phyloP scores from a whole-genome alignment of 139 green algal genomes.

The Coccomyxa sp. region DNA sequence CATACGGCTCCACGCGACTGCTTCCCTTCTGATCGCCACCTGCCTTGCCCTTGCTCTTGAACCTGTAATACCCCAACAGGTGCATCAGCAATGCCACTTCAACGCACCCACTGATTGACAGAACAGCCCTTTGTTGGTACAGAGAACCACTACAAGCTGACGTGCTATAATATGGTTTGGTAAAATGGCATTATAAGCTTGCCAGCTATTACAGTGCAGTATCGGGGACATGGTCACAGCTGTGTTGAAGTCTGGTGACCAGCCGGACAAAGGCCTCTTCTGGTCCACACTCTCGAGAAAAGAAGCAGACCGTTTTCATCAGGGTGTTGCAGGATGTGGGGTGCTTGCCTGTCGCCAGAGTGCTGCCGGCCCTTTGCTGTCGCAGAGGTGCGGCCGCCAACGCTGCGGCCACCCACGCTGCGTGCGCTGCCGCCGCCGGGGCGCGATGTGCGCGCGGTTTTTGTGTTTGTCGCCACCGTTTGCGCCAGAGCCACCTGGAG shows the following conservation, averaged over 20 bases:
- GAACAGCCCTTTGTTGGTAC: too few species aligned
- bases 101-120: neutral
- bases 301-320: too few species aligned
- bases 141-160: too few species aligned
- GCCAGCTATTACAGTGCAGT: too few species aligned
- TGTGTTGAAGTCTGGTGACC: too few species aligned
- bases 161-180: too few species aligned
- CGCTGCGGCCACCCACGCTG: slow-evolving; percentile 4
- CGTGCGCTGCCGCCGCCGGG: neutral
- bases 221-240: too few species aligned
- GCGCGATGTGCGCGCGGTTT: slow-evolving; percentile 1
- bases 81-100: neutral
- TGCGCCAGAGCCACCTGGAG: slow-evolving; percentile 9
- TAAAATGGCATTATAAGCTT: too few species aligned
- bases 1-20: slow-evolving; percentile 87
- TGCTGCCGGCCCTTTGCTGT: slow-evolving; percentile 38
- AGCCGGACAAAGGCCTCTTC: too few species aligned
- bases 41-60: slow-evolving; percentile 52
- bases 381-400: slow-evolving; percentile 3
- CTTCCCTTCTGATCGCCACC: slow-evolving; percentile 72
- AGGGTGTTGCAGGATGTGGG: too few species aligned
- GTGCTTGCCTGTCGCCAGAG: slow-evolving; percentile 36
- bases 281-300: too few species aligned
- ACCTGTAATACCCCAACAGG: slow-evolving; percentile 29
- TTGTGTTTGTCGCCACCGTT: slow-evolving; percentile 10